Percentiles rank a stretch among this genome's conserved stretches.
phyloP scores from a whole-genome alignment of 805 yeast species.

The Alloascoidea hylecoeti region DNA sequence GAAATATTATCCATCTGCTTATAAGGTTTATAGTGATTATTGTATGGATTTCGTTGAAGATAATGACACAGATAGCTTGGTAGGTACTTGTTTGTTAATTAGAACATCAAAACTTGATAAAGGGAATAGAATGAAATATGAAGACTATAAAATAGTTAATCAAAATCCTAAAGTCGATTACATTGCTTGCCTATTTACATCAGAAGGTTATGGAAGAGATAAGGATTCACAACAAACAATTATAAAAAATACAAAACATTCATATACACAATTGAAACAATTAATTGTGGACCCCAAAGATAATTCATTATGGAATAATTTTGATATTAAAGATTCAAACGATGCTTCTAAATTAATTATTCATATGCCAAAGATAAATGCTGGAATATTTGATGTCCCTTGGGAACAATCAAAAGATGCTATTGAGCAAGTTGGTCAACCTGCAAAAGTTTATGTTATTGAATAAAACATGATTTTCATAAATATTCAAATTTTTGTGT shows the following conservation, averaged over 20 bases:
- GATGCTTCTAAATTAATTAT: conserved; percentile 17
- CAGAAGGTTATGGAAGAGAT: conserved; percentile 31
- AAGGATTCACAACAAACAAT: conserved; percentile 31
- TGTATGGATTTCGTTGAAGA: conserved; percentile 22
- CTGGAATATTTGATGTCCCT: conserved; percentile 71
- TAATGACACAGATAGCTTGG: conserved; percentile 16
- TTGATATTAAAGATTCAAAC: too few relatives aligned
- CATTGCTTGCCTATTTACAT: conserved; percentile 66
- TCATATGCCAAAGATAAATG: conserved; percentile 65
- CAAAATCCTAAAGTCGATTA: conserved; percentile 13
- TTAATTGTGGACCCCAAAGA: conserved; percentile 25
- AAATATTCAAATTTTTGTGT: too few relatives aligned
- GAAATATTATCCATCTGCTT: conserved; percentile 40
- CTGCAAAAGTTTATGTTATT: too few relatives aligned
- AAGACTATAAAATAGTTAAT: conserved; percentile 22
- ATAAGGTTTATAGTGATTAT: conserved; percentile 26
- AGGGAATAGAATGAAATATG: too few relatives aligned
- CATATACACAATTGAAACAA: conserved; percentile 29
- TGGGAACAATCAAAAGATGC: conserved; percentile 57
- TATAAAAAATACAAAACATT: conserved; percentile 31
- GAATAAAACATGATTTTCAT: too few relatives aligned
- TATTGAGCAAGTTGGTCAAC: too few relatives aligned
- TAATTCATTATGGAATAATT: too few relatives aligned
- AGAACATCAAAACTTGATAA: too few relatives aligned
- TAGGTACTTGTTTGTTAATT: conserved; percentile 43